Percentiles rank a stretch among this genome's conserved stretches.
Conservation (phyloP, 73 alveolate species). For the Paramecium octaurelia region DNA sequence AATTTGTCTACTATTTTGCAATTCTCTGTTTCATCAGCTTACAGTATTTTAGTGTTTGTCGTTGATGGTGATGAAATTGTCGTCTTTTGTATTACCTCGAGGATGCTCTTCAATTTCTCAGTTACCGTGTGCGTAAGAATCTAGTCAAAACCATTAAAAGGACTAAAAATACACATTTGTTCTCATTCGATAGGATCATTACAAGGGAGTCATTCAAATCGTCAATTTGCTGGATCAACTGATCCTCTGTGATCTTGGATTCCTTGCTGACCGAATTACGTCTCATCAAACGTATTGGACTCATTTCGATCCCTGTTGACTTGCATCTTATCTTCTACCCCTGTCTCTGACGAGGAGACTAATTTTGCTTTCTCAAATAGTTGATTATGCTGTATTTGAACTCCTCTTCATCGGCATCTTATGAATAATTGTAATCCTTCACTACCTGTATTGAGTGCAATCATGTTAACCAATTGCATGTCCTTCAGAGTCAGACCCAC, state of each 20-base stretch:
- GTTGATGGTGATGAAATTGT: neutral
- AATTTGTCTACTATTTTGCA: neutral
- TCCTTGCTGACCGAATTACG: neutral
- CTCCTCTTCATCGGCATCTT: slow-evolving; percentile 45
- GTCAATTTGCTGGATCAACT: neutral
- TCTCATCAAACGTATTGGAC: neutral
- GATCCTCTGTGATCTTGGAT: neutral
- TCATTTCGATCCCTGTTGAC: slow-evolving; percentile 2
- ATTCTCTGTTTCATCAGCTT: neutral
- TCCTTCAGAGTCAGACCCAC: neutral
- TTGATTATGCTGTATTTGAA: slow-evolving; percentile 38
- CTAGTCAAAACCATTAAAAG: neutral
- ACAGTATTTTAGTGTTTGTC: neutral
- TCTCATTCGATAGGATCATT: neutral
- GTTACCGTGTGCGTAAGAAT: neutral
- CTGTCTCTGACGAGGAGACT: neutral
- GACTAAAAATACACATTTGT: neutral
- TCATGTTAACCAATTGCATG: neutral
- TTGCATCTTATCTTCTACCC: neutral
- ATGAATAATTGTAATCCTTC: neutral
- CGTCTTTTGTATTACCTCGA: neutral
- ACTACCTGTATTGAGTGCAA: slow-evolving; percentile 1
- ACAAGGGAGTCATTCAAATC: neutral
- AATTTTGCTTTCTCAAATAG: neutral
- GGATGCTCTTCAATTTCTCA: neutral